These are phyloP conservation scores for Mucor racemosus DNA, from an alignment of 371 early-diverging fungal genomes.

Conservation along the genomic window DNA sequence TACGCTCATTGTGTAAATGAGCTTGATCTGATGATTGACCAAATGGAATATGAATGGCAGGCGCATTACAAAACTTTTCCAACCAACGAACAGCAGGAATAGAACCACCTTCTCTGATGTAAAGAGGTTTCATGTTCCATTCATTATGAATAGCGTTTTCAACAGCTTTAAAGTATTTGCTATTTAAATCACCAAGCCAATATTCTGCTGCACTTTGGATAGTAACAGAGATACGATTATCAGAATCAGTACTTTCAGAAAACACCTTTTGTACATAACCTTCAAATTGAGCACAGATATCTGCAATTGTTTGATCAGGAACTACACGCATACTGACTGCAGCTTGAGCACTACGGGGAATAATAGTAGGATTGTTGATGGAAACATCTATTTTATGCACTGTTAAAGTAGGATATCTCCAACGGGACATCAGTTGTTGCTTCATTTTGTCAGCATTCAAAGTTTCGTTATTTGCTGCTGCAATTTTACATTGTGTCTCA, in stretches of 20 bases:
- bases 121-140: constrained; percentile 65
- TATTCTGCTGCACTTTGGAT: constrained; percentile 73
- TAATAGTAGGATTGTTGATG: constrained; percentile 73
- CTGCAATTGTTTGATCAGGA: constrained; percentile 74
- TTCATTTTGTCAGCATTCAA: constrained; percentile 43
- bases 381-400: constrained; percentile 82
- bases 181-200: constrained; percentile 79
- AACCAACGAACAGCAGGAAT: constrained; percentile 86
- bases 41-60: constrained; percentile 82
- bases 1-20: constrained; percentile 80
- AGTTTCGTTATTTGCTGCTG: constrained; percentile 28
- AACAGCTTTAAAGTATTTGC: constrained; percentile 71
- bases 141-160: constrained; percentile 70
- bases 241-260: constrained; percentile 48
- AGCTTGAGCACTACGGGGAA: constrained; percentile 74
- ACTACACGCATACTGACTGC: constrained; percentile 83
- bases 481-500: constrained; percentile 35
- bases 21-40: constrained; percentile 85
- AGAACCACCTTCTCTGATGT: constrained; percentile 84
- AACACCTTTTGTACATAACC: constrained; percentile 60
- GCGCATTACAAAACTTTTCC: constrained; percentile 72
- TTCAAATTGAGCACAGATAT: constrained; percentile 64
- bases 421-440: constrained; percentile 71
- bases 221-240: constrained; percentile 57
- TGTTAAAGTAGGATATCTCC: constrained; percentile 82